These are phyloP conservation scores for Adiantum capillusveneris DNA, from an alignment of 75 land plant species.

Conservation along the genomic window DNA sequence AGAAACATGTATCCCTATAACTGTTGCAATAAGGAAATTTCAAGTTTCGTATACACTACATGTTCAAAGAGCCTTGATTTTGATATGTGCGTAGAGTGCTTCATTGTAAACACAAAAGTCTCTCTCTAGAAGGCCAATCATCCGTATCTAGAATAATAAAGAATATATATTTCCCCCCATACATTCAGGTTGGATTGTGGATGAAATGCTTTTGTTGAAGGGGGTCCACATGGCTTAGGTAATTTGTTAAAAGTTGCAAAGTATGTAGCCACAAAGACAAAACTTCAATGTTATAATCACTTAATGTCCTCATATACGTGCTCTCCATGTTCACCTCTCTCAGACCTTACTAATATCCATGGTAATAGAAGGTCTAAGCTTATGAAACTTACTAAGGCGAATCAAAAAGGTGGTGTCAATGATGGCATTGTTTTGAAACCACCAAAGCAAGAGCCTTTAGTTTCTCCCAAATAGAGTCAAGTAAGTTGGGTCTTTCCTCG, in stretches of 20 bases:
- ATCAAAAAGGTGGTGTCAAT: slow-evolving; percentile 25
- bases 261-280: slow-evolving; percentile 87
- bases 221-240: slow-evolving; percentile 88
- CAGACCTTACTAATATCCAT: too few relatives aligned
- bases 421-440: slow-evolving; percentile 7
- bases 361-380: too few relatives aligned
- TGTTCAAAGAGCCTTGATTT: too few relatives aligned
- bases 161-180: slow-evolving; percentile 95
- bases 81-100: too few relatives aligned
- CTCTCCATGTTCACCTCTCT: slow-evolving; percentile 81
- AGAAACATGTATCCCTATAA: too few relatives aligned
- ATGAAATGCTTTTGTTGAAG: slow-evolving; percentile 62
- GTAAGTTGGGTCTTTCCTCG: too few relatives aligned
- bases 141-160: too few relatives aligned
- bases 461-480: slow-evolving; percentile 79
- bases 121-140: too few relatives aligned
- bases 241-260: slow-evolving; percentile 98
- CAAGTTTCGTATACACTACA: too few relatives aligned
- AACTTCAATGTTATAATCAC: slow-evolving; percentile 73
- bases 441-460: slow-evolving; percentile 66
- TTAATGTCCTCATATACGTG: slow-evolving; percentile 63
- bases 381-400: slow-evolving; percentile 29
- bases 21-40: too few relatives aligned
- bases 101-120: too few relatives aligned
- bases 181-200: slow-evolving; percentile 92